Evolutionary conservation across 2,329 filamentous ascomycete genomes (phyloP), one percentile per base, ranked within the genome.

Genomic region (Fonsecaea erecta): DNA sequence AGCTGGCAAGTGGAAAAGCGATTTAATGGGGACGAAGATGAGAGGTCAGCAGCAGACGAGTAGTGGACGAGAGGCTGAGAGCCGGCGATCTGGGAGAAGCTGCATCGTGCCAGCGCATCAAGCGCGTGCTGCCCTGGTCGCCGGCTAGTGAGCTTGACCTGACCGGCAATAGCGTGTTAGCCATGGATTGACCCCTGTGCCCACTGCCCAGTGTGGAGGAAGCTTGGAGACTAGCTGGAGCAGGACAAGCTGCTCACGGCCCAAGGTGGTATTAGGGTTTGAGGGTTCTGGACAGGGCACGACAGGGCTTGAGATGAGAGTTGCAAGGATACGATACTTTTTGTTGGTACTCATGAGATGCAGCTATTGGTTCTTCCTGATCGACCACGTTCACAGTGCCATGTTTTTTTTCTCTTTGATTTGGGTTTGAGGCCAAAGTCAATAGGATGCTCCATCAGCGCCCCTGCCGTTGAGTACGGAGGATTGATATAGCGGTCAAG

Each of bases 61-160:
- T 32, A 64, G 62, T 59, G 52, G 57, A 63, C 60, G 67, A 69
- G 67, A 69, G 64, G 67, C 62, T 69, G 64, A 64, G 64, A 64
- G 62, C 60, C 48, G 53, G 64, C 55, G 54, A 68, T 59, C 60
- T 56, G 63, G 43, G 58, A 62, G 48, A 24, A 64, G 55, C 56
- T 65, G 52, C 62, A 68, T 66, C 66, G 63, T 71, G 69, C 69
- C 69, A 71, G 54, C 69, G 68, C 69, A 71, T 70, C 69, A 70
- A 67, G 55, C 68, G 66, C 63, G 64, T 70, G 26, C 40, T 54
- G 48, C 66, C 63, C 60, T 62, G 62, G 64, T 65, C 62, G 43
- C 16, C 46, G 43, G 37, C n/a, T n/a, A n/a, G n/a, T n/a, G n/a
- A n/a, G n/a, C 48, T 52, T 70, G 65, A 64, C 68, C n/a, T 48